Percentiles rank a stretch among this genome's conserved stretches.
Evolutionary conservation across 148 eudicot species (phyloP).

Genomic region (Persicaria tinctoria): DNA sequence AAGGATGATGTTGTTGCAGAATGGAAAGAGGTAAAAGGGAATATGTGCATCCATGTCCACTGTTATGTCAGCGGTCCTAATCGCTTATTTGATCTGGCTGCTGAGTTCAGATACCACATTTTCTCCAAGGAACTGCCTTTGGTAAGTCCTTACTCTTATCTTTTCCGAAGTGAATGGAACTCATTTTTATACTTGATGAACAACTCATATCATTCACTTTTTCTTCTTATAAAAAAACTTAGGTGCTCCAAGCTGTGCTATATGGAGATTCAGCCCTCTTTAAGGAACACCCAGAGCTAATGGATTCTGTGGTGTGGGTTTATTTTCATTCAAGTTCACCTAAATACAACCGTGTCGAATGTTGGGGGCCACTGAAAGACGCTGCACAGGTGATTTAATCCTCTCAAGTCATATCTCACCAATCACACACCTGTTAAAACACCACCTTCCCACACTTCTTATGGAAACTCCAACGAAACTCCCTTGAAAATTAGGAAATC

Average conservation of each 20-base stretch:
- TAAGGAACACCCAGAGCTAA: conserved; percentile 49
- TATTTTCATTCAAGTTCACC: conserved; percentile 72
- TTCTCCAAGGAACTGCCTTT: conserved; percentile 89
- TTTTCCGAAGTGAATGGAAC: background rate
- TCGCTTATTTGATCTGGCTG: conserved; percentile 53
- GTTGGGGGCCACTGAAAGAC: conserved; percentile 83
- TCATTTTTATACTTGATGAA: background rate
- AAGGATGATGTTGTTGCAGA: conserved; percentile 94
- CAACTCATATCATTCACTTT: background rate
- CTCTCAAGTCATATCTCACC: too few species aligned
- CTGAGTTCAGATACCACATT: conserved; percentile 81
- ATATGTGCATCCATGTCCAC: conserved; percentile 60
- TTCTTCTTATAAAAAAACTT: background rate
- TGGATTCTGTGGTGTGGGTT: conserved; percentile 71
- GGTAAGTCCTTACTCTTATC: conserved; percentile 34
- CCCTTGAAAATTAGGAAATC: background rate
- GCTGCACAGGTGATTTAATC: conserved; percentile 51
- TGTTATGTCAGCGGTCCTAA: conserved; percentile 87
- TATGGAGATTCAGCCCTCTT: conserved; percentile 72
- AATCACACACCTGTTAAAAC: background rate
- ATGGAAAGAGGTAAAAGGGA: conserved; percentile 71
- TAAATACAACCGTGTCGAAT: conserved; percentile 69
- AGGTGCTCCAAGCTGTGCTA: conserved; percentile 78
- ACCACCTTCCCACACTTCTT: background rate
- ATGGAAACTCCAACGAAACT: too few species aligned